A percentile compares a stretch with the other conserved stretches of the same genome.
phyloP scores from a whole-genome alignment of 2,329 filamentous ascomycete species.

The Neofusicoccum sp. region DNA sequence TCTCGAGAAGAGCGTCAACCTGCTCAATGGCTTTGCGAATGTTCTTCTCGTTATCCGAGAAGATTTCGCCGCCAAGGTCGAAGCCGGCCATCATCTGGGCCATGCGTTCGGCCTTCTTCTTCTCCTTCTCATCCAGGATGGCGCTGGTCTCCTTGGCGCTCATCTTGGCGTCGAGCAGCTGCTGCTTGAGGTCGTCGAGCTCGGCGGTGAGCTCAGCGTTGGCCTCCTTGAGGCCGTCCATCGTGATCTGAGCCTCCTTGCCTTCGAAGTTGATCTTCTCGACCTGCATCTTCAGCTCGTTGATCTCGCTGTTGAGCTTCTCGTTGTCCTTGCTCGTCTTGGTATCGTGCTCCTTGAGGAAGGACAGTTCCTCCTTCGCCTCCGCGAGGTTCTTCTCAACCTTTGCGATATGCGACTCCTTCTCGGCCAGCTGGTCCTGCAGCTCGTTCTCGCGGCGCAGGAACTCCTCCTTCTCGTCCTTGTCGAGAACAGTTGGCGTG shows the following conservation, averaged over 20 bases:
- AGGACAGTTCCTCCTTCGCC: constrained; percentile 79
- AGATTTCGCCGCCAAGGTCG: constrained; percentile 86
- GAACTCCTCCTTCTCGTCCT: constrained; percentile 96
- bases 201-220: constrained; percentile 90
- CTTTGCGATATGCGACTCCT: constrained; percentile 75
- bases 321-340: constrained; percentile 89
- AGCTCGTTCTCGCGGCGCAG: constrained; percentile 92
- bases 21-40: constrained; percentile 82
- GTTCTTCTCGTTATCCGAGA: constrained; percentile 86
- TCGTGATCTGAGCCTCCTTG: constrained; percentile 95
- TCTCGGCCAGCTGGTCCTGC: constrained; percentile 93
- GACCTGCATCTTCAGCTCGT: constrained; percentile 93
- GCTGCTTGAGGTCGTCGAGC: constrained; percentile 92
- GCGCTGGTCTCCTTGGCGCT: constrained; percentile 90
- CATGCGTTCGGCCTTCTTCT: constrained; percentile 98
- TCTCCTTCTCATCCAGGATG: constrained; percentile 93
- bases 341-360: constrained; percentile 80
- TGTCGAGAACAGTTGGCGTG: constrained; percentile 87
- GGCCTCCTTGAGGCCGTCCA: constrained; percentile 95
- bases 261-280: constrained; percentile 94
- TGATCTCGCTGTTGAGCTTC: constrained; percentile 77
- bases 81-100: constrained; percentile 99
- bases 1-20: constrained; percentile 74
- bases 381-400: constrained; percentile 79
- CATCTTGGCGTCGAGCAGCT: constrained; percentile 94